Conservation (phyloP, 228 moss, liverwort and hornwort genomes). For the Sphagnum fallax region DNA sequence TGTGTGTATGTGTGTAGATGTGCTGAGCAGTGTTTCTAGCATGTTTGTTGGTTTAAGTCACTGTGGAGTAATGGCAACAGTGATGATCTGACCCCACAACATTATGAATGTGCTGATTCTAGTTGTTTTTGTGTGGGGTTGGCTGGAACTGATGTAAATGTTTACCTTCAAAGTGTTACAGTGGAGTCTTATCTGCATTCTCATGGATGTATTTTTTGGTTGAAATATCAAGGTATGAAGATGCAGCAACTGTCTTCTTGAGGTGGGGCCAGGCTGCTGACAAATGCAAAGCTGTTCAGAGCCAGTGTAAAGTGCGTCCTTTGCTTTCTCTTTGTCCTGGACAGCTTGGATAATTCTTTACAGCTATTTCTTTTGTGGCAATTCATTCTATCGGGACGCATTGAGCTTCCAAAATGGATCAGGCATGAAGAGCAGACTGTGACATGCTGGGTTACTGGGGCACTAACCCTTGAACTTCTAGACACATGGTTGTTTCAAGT, state of each 20-base stretch:
- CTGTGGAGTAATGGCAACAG: not conserved
- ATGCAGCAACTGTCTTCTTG: conserved; percentile 79
- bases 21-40: not conserved
- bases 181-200: too few relatives aligned
- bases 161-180: not conserved
- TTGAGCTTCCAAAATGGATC: too few relatives aligned
- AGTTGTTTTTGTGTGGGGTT: not conserved
- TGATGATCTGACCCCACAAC: not conserved
- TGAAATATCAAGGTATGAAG: conserved; percentile 54
- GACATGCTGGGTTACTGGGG: too few relatives aligned
- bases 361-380: not conserved
- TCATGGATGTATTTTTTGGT: not conserved
- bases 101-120: not conserved
- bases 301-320: conserved; percentile 77
- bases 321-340: not conserved
- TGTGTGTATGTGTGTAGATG: too few relatives aligned
- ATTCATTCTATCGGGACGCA: too few relatives aligned
- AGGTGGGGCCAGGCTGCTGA: conserved; percentile 94
- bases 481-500: too few relatives aligned
- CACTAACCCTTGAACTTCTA: too few relatives aligned
- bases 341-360: not conserved
- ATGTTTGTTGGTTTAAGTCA: not conserved
- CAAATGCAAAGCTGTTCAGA: conserved; percentile 75
- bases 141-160: not conserved
- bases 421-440: too few relatives aligned